Evolutionary conservation across 2,329 filamentous ascomycete species (phyloP), one percentile per base, ranked within the genome.

Genomic region (Exophiala sp.): DNA sequence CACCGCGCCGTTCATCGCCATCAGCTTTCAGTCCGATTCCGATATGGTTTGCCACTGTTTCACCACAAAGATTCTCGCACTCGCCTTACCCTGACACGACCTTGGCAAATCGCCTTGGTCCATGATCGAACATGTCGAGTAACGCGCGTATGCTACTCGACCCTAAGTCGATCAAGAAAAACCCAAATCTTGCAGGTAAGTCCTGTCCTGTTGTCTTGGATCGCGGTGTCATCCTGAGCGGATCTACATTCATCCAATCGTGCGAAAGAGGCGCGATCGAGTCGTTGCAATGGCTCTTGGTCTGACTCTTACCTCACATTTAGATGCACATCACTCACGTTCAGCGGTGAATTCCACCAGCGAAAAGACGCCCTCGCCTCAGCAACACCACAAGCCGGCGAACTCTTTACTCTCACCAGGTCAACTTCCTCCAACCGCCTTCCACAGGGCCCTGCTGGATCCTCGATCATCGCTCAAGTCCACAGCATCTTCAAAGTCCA

Each of bases 71-170:
- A 21, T 20, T 46, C 39, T 32, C 42, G 35, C n/a, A 24, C 24
- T 52, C 32, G 44, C 47, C 12, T 38, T 29, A 12, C 32, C 6
- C 6, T 24, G 40, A 47, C 32, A 16, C 9, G 11, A 16, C 29
- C 24, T 47, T n/a, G 29, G 11, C 10, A 18, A 10, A 32, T 24
- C 18, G 29, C 16, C 53, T 21, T 47, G 32, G 7, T 57, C 47
- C n/a, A 41, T 33, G 14, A 16, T 35, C 11, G 54, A 52, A 36
- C 50, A 73, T 73, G 71, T 69, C 69, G 39, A 69, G 69, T 33
- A 66, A 70, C 48, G 70, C 74, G 33, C 71, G 70, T 39, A 68
- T 74, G 66, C 67, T 76, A 29, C 63, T 76, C 52, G 68, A 76
- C 59, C 73, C 74, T 12, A 72, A 72, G 60, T 66, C 66, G 32